Evolutionary conservation across 2,329 filamentous ascomycete species (phyloP).

Genomic region (Arthrobotrys pseudoclavata): DNA sequence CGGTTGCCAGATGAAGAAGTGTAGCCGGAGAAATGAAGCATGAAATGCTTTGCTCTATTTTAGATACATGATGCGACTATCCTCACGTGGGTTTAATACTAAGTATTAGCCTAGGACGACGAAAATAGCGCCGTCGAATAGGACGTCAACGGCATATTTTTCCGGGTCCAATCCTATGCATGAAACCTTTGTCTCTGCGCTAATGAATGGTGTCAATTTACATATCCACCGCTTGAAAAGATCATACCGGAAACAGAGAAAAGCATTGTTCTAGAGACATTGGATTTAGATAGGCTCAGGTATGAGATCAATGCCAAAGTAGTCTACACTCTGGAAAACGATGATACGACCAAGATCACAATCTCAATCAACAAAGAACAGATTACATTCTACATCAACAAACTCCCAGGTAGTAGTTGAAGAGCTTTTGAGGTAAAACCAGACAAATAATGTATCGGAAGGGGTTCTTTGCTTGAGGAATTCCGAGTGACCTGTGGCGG

Average conservation of each 20-base stretch:
- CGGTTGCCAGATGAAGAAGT: slow-evolving; percentile 12
- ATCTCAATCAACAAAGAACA: slow-evolving; percentile 1
- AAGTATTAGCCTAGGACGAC: not conserved
- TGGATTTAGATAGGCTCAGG: not conserved
- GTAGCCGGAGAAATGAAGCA: not conserved
- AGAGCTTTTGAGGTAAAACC: not conserved
- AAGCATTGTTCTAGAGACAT: not conserved
- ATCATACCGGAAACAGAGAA: not conserved
- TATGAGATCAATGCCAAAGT: not conserved
- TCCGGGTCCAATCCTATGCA: slow-evolving; percentile 15
- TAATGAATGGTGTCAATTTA: slow-evolving; percentile 5
- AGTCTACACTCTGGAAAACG: not conserved
- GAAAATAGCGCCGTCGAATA: slow-evolving; percentile 32
- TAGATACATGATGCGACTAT: not conserved
- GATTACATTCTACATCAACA: not conserved
- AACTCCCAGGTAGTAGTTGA: not conserved
- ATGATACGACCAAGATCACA: not conserved
- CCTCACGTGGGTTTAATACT: not conserved
- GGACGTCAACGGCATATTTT: slow-evolving; percentile 14
- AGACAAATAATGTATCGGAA: not conserved
- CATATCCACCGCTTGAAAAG: slow-evolving; percentile 4
- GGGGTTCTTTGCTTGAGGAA: not conserved
- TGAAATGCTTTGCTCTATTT: not conserved
- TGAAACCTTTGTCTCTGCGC: not conserved
- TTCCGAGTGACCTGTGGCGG: slow-evolving; percentile 12